A percentile compares a stretch with the other conserved stretches of the same genome.
Conservation (phyloP, 2,329 filamentous ascomycete genomes). For the Arthrinium puccinioides region DNA sequence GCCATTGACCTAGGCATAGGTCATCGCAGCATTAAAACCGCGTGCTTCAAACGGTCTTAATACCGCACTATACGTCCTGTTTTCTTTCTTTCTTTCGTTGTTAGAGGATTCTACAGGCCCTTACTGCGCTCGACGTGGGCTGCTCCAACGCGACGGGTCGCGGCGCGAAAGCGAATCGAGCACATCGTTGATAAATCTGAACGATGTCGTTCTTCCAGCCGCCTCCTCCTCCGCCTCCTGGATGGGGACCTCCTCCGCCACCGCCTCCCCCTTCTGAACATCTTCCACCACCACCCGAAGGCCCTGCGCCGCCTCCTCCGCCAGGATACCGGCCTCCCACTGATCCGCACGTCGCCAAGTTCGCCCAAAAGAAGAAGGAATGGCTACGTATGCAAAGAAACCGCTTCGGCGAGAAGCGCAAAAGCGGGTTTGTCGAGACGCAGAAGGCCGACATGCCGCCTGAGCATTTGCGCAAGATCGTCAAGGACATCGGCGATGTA, state of each 20-base stretch:
- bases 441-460: slow-evolving; percentile 99
- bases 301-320: slow-evolving; percentile 69
- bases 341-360: slow-evolving; percentile 84
- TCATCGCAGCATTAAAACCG: too few species aligned
- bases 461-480: slow-evolving; percentile 96
- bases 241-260: slow-evolving; percentile 51
- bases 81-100: background rate
- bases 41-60: background rate
- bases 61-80: background rate
- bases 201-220: slow-evolving; percentile 45
- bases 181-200: slow-evolving; percentile 10
- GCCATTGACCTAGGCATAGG: too few species aligned
- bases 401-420: slow-evolving; percentile 93
- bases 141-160: slow-evolving; percentile 20
- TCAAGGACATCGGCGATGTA: slow-evolving; percentile 96
- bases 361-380: slow-evolving; percentile 98
- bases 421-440: slow-evolving; percentile 92
- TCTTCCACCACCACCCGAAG: slow-evolving; percentile 48
- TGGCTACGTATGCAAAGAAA: slow-evolving; percentile 90
- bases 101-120: slow-evolving; percentile 1
- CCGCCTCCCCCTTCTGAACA: slow-evolving; percentile 47
- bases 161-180: slow-evolving; percentile 26
- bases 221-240: slow-evolving; percentile 51
- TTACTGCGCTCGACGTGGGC: slow-evolving; percentile 13
- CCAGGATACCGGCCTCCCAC: slow-evolving; percentile 76